phyloP scores from a whole-genome alignment of 768 basidiomycete genomes.

The Cantharellus cinnabarinus region DNA sequence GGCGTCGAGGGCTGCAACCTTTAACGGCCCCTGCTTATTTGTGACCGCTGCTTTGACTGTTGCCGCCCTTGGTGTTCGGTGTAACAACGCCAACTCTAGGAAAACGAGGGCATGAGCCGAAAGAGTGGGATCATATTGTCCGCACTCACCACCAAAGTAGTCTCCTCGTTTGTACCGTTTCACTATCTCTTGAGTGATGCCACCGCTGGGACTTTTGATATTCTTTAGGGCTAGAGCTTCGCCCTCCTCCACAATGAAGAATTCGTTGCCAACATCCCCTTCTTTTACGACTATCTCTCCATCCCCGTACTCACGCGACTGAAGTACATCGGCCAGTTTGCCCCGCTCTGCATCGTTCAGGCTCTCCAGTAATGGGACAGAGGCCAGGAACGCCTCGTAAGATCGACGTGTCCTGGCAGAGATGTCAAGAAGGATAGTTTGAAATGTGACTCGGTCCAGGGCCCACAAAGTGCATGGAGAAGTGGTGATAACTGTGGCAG shows the following conservation, averaged over 20 bases:
- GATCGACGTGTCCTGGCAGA: conserved; percentile 79
- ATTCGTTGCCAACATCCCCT: conserved; percentile 91
- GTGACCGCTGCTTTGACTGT: conserved; percentile 63
- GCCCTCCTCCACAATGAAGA: conserved; percentile 94
- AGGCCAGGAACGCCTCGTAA: conserved; percentile 92
- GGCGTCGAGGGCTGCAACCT: conserved; percentile 85
- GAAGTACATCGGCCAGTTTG: conserved; percentile 92
- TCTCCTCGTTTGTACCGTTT: conserved; percentile 72
- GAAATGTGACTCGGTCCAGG: conserved; percentile 92
- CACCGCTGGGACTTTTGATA: conserved; percentile 36
- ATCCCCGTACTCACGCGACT: conserved; percentile 59
- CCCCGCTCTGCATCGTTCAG: conserved; percentile 77
- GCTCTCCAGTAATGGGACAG: conserved; percentile 69
- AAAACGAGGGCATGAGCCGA: neutral
- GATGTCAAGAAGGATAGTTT: conserved; percentile 88
- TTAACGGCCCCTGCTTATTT: conserved; percentile 32
- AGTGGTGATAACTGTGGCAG: conserved; percentile 78
- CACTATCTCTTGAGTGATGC: conserved; percentile 44
- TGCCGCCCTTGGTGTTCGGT: conserved; percentile 81
- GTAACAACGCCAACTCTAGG: conserved; percentile 75
- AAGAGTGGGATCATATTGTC: neutral
- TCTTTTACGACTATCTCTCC: conserved; percentile 78
- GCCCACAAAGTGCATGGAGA: conserved; percentile 79
- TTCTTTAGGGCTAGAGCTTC: conserved; percentile 72
- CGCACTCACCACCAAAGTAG: conserved; percentile 80